These are phyloP conservation scores for Colletotrichum tofieldiae DNA, from an alignment of 2,329 filamentous ascomycete genomes.

Conservation along the genomic window DNA sequence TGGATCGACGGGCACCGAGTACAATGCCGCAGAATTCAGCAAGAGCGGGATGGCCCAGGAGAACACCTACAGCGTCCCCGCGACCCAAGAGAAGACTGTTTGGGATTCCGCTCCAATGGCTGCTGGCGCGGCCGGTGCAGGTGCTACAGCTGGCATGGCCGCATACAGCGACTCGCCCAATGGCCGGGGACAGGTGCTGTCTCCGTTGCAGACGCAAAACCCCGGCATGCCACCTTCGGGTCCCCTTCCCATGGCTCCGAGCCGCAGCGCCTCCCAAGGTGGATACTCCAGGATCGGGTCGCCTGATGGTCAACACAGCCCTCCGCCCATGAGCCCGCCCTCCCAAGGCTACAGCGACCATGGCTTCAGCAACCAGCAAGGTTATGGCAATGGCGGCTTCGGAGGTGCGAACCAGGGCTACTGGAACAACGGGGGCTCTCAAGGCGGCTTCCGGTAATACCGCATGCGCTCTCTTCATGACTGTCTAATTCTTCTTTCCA, in stretches of 20 bases:
- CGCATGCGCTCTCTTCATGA: background rate
- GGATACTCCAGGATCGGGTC: conserved; percentile 39
- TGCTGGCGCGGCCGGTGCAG: conserved; percentile 41
- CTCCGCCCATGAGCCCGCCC: conserved; percentile 41
- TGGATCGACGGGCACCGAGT: conserved; percentile 54
- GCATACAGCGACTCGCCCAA: conserved; percentile 31
- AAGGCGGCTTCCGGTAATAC: conserved; percentile 38
- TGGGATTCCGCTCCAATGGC: conserved; percentile 45
- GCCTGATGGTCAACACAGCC: conserved; percentile 39
- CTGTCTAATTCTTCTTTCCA: conserved; percentile 9
- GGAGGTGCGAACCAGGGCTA: conserved; percentile 38
- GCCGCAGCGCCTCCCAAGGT: conserved; percentile 40
- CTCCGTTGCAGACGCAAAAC: conserved; percentile 40
- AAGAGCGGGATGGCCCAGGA: conserved; percentile 49
- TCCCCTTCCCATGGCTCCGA: conserved; percentile 38
- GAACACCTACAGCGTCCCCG: conserved; percentile 53
- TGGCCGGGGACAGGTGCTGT: conserved; percentile 19
- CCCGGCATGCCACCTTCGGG: conserved; percentile 40
- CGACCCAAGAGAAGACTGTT: conserved; percentile 49
- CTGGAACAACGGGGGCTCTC: conserved; percentile 34
- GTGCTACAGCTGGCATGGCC: conserved; percentile 34
- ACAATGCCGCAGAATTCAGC: conserved; percentile 52
- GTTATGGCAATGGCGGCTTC: conserved; percentile 24
- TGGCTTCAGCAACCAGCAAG: conserved; percentile 33
- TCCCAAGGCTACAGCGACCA: conserved; percentile 30